These are phyloP conservation scores for Clausena lansium DNA, from an alignment of 345 rosid genomes.

Conservation along the genomic window DNA sequence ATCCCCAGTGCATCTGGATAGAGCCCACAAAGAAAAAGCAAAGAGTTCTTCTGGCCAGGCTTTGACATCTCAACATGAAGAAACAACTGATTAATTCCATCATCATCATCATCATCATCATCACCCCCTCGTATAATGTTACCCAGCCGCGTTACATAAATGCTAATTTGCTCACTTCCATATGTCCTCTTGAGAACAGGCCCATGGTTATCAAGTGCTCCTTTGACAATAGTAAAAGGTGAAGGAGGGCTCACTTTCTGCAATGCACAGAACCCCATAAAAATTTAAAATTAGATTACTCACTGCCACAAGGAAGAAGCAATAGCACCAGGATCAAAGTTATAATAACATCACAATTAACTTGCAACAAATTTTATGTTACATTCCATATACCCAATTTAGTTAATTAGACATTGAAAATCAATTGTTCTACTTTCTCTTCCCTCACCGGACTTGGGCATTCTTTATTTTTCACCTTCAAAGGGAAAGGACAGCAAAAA, in stretches of 20 bases:
- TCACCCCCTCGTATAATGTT: conserved; percentile 45
- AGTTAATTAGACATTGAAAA: too few species aligned
- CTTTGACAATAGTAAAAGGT: conserved; percentile 59
- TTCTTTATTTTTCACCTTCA: too few species aligned
- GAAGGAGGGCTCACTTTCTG: conserved; percentile 89
- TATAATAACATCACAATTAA: neutral
- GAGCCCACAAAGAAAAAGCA: conserved; percentile 84
- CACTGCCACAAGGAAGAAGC: neutral
- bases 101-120: conserved; percentile 58
- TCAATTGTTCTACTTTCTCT: too few species aligned
- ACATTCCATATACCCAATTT: too few species aligned
- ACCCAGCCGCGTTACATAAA: conserved; percentile 65
- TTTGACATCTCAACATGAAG: conserved; percentile 81
- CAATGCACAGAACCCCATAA: conserved; percentile 8
- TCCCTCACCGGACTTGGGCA: too few species aligned
- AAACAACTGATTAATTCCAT: conserved; percentile 73
- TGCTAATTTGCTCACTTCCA: conserved; percentile 68
- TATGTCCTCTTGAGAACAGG: conserved; percentile 65
- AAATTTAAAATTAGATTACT: neutral
- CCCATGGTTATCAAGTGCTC: conserved; percentile 62
- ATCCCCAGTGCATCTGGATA: conserved; percentile 93
- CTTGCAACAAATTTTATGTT: neutral
- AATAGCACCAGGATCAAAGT: neutral
- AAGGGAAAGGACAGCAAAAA: too few species aligned
- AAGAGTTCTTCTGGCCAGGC: conserved; percentile 58